Evolutionary conservation across 345 rosid species (phyloP).

Genomic region (Murraya paniculata): DNA sequence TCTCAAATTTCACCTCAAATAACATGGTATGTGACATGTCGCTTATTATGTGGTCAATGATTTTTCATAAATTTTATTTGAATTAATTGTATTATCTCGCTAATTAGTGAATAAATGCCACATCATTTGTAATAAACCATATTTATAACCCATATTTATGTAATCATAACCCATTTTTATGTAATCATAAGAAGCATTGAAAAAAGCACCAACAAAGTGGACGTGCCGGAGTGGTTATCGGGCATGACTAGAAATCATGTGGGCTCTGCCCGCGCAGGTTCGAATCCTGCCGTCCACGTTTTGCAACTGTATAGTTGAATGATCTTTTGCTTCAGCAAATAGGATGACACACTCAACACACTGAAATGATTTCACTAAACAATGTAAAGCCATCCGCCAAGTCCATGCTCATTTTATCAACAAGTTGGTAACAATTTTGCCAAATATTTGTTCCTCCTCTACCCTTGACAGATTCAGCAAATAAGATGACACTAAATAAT

Average conservation of each 20-base stretch:
- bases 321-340: neutral
- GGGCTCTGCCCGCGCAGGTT: conserved; percentile 96
- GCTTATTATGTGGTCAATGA: no score
- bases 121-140: no score
- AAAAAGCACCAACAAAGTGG: conserved; percentile 13
- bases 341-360: neutral
- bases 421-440: neutral
- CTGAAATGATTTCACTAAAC: neutral
- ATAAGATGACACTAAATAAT: neutral
- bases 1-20: no score
- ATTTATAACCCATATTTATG: no score
- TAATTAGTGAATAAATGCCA: no score
- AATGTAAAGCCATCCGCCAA: conserved; percentile 36
- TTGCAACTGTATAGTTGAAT: neutral
- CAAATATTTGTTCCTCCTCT: neutral
- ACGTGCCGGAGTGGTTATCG: conserved; percentile 96
- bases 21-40: no score
- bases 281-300: conserved; percentile 72
- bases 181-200: no score
- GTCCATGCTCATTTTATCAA: conserved; percentile 37
- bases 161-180: no score
- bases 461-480: neutral
- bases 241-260: conserved; percentile 98
- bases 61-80: no score
- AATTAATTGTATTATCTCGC: no score